A percentile compares a stretch with the other conserved stretches of the same genome.
phyloP scores from a whole-genome alignment of 495 filamentous ascomycete species.

The Xylaria flabelliformis region DNA sequence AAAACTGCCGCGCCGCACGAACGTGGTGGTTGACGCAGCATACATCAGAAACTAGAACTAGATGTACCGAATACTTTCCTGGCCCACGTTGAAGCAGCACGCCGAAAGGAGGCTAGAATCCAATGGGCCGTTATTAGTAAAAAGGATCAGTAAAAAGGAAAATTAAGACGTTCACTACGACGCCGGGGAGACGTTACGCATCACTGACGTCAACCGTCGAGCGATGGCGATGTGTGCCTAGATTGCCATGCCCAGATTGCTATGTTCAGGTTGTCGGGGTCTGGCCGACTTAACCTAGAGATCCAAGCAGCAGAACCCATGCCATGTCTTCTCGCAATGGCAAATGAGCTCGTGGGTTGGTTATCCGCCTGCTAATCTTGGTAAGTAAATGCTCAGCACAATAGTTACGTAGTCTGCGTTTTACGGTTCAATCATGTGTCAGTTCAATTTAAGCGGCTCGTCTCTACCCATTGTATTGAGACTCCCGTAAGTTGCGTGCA shows the following conservation, averaged over 20 bases:
- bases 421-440: neutral
- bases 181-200: neutral
- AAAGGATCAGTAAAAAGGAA: neutral
- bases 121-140: neutral
- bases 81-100: neutral
- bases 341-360: neutral
- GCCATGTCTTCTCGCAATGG: neutral
- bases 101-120: neutral
- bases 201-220: neutral
- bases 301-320: neutral
- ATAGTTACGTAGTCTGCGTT: slow-evolving; percentile 6
- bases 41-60: neutral
- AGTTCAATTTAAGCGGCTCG: neutral
- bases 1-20: neutral
- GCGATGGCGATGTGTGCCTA: neutral
- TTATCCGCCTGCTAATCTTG: neutral
- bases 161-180: neutral
- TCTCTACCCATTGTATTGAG: neutral
- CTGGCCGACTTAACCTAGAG: neutral
- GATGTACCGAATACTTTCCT: neutral
- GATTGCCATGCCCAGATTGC: neutral
- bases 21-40: neutral
- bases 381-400: neutral
- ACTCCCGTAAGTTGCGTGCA: neutral
- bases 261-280: neutral